Conservation (phyloP, 2,329 filamentous ascomycete species). For the Cercospora berteroae region DNA sequence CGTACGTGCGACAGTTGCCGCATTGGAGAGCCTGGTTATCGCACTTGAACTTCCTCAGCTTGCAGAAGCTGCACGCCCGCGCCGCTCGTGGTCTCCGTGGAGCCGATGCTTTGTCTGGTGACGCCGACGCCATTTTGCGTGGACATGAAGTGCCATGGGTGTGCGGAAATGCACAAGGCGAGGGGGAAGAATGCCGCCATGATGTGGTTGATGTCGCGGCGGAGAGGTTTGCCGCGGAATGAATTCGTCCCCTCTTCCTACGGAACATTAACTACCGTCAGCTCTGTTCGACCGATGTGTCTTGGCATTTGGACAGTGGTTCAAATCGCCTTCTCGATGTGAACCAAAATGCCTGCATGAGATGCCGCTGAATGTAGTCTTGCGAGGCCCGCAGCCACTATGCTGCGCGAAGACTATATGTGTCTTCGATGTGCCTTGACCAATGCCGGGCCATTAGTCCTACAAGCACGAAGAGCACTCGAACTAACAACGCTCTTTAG, state of each 20-base stretch:
- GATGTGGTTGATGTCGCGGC: not conserved
- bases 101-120: not conserved
- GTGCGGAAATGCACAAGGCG: not conserved
- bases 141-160: not conserved
- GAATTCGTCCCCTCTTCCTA: not conserved
- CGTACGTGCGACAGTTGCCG: slow-evolving; percentile 49
- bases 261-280: not conserved
- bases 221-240: not conserved
- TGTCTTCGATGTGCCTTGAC: not conserved
- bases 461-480: not conserved
- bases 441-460: not conserved
- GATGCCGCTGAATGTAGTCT: not conserved
- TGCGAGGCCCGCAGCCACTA: not conserved
- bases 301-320: not conserved
- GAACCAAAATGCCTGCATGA: not conserved
- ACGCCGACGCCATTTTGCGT: not conserved
- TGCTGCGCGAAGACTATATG: not conserved
- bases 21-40: slow-evolving; percentile 48
- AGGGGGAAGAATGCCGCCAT: not conserved
- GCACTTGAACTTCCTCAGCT: slow-evolving; percentile 48
- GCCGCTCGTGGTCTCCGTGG: slow-evolving; percentile 9
- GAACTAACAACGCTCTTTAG: not conserved
- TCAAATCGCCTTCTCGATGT: not conserved
- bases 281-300: not conserved
- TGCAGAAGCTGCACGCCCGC: slow-evolving; percentile 13